Percentiles rank a stretch among this genome's conserved stretches.
Conservation (phyloP, 2,329 filamentous ascomycete species). For the Pseudogymnoascus sp. region DNA sequence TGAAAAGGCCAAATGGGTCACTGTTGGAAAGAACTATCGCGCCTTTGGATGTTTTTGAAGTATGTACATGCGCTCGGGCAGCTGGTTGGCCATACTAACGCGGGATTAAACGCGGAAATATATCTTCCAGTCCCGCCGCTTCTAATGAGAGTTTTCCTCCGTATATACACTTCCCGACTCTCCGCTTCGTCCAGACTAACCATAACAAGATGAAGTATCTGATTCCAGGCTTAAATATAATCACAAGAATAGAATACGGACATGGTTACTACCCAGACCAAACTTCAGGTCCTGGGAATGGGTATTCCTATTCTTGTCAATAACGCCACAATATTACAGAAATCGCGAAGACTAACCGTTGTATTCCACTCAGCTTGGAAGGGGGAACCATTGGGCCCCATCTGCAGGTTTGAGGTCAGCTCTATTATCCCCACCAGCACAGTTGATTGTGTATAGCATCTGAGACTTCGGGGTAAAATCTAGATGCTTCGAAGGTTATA, state of each 20-base stretch:
- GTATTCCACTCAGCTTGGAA: conserved; percentile 1
- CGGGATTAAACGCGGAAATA: not conserved
- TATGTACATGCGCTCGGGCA: not conserved
- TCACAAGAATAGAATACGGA: not conserved
- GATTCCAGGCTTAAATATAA: not conserved
- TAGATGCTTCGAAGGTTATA: not conserved
- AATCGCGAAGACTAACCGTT: not conserved
- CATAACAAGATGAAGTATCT: not conserved
- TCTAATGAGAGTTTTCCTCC: not conserved
- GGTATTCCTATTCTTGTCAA: conserved; percentile 11
- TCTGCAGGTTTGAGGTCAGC: not conserved
- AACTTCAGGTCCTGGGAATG: conserved; percentile 11
- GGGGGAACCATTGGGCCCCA: not conserved
- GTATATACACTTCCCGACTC: not conserved
- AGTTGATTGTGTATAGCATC: not conserved
- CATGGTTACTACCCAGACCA: not conserved
- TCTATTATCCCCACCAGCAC: not conserved
- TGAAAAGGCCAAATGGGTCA: not conserved
- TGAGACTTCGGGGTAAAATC: not conserved
- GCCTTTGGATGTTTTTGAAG: not conserved
- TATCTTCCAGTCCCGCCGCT: not conserved
- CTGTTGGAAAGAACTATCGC: not conserved
- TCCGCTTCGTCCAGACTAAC: not conserved
- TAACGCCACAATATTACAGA: not conserved
- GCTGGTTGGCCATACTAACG: not conserved